Conservation (phyloP, 257 asterid genomes). For the Verbena officinalis region DNA sequence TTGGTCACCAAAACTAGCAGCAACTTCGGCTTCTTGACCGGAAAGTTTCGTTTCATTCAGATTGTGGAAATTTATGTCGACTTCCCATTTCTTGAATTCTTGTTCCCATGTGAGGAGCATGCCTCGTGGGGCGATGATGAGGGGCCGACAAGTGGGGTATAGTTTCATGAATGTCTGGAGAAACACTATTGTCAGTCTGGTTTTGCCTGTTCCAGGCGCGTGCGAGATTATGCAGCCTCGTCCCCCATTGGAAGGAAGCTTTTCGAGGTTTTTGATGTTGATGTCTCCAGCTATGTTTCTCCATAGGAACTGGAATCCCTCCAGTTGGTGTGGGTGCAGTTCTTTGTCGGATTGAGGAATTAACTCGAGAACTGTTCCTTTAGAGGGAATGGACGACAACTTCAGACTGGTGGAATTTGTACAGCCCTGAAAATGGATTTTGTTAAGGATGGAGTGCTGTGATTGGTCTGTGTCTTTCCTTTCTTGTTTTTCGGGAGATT, state of each 20-base stretch:
- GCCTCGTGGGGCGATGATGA: conserved; percentile 72
- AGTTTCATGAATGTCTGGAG: conserved; percentile 58
- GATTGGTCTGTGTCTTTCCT: conserved; percentile 2
- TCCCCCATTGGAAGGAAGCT: conserved; percentile 37
- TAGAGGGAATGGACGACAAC: neutral
- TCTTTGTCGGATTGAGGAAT: conserved; percentile 40
- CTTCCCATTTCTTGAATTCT: conserved; percentile 62
- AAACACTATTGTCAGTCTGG: conserved; percentile 65
- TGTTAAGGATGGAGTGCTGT: neutral
- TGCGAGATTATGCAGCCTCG: conserved; percentile 86
- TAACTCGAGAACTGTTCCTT: conserved; percentile 58
- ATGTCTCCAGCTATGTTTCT: conserved; percentile 65
- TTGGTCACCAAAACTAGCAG: conserved; percentile 4
- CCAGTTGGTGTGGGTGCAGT: conserved; percentile 66
- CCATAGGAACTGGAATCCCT: conserved; percentile 72
- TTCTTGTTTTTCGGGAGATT: conserved; percentile 20
- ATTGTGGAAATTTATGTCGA: conserved; percentile 58
- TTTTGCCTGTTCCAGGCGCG: conserved; percentile 92
- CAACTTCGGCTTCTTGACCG: conserved; percentile 32
- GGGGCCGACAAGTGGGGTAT: conserved; percentile 58
- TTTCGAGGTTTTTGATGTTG: conserved; percentile 41
- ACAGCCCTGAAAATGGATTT: conserved; percentile 24
- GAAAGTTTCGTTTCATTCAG: conserved; percentile 48
- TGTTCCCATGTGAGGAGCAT: conserved; percentile 79
- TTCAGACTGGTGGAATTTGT: neutral